Evolutionary conservation across 208 protist species (phyloP), one percentile per base, ranked within the genome.

Genomic region (Novymonas esmeraldas): DNA sequence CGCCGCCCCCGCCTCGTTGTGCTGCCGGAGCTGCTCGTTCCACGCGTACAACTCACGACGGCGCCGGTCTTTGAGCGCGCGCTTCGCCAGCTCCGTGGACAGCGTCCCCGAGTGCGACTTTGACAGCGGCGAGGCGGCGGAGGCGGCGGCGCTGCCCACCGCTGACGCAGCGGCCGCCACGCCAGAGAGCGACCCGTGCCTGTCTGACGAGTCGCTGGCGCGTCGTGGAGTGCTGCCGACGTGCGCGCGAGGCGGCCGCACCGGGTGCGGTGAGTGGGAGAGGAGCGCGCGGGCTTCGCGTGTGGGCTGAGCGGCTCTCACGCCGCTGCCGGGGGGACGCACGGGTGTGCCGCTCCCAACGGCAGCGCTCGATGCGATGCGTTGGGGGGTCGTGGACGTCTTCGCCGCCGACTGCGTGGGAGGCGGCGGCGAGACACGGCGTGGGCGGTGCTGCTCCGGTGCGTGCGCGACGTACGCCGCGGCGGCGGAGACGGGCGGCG

Each of bases 41-140:
- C 89, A 95, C 26, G 85, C 89, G 63, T 95, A 95, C 16, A 95
- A 52, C 63, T 95, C 85, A 13, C 85, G 78, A 18, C 89, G 67
- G 3, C 84, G 78, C 41, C 76, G 84, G 24, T 87, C 85, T 55
- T 76, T 89, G n/a, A 79, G 16, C 2, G 42, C 39, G 22, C 46
- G 42, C 57, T 39, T 64, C 45, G 61, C 52, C 14, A 49, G 29
- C 52, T 74, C 69, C 1, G 52, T 22, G 14, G 51, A 48, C 26
- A 59, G 29, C 0, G 60, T 67, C 0, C 60, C 44, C 11, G 36
- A 48, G 6, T 62, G 60, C 5, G 65, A 73, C 46, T 65, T 54
- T 11, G 73, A 55, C 11, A 20, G 22, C 10, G 65, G 28, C 5
- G 51, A 42, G 16, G 29, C 64, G 3, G 50, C 54, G 36, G 60